These are phyloP conservation scores for Rubus parviflorus DNA, from an alignment of 306 rosid genomes.

Conservation along the genomic window DNA sequence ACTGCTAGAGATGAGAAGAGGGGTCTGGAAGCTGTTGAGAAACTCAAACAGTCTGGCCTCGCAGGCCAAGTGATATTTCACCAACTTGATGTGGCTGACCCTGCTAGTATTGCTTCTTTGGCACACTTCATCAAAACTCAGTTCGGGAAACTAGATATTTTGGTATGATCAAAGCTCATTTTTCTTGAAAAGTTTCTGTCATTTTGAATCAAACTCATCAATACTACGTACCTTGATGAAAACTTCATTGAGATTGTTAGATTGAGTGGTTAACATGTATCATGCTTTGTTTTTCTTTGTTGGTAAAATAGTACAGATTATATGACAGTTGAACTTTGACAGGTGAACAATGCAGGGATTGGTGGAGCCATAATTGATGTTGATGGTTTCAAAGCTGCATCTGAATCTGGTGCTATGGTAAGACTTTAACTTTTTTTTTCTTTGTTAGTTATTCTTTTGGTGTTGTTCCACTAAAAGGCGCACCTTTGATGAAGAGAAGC, in stretches of 20 bases:
- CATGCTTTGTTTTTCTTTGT: background rate
- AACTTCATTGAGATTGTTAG: background rate
- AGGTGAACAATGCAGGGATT: slow-evolving; percentile 56
- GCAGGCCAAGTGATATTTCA: slow-evolving; percentile 27
- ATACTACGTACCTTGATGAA: background rate
- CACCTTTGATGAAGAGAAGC: background rate
- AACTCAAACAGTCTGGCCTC: slow-evolving; percentile 14
- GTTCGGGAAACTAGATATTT: slow-evolving; percentile 34
- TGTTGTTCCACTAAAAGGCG: background rate
- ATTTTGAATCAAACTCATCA: background rate
- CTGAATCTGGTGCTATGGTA: slow-evolving; percentile 9
- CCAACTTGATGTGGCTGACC: slow-evolving; percentile 39
- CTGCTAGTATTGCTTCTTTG: slow-evolving; percentile 26
- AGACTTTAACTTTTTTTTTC: background rate
- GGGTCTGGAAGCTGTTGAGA: slow-evolving; percentile 33
- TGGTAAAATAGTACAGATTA: background rate
- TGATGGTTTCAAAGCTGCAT: background rate
- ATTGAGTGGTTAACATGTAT: background rate
- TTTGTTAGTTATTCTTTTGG: no score
- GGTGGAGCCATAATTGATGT: slow-evolving; percentile 26
- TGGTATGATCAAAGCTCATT: slow-evolving; percentile 27
- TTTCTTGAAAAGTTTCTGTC: background rate
- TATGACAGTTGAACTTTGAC: background rate
- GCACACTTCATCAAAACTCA: slow-evolving; percentile 30
- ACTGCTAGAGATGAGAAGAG: slow-evolving; percentile 35